Conservation (phyloP, 2,329 filamentous ascomycete species). For the Aspergillus niger region DNA sequence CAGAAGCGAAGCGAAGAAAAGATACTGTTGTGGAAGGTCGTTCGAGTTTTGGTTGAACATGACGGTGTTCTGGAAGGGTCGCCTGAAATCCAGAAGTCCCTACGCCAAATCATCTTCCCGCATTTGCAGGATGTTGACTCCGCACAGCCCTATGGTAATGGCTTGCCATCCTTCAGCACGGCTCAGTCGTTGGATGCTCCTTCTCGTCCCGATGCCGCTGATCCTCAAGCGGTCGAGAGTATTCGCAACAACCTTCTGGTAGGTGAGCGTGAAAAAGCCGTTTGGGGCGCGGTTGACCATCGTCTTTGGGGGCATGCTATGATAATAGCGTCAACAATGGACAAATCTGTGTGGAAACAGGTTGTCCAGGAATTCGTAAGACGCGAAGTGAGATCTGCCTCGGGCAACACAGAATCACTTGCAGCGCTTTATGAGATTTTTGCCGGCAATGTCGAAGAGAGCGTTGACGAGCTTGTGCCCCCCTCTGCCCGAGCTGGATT, state of each 20-base stretch:
- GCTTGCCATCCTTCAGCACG: conserved; percentile 36
- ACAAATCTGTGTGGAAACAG: conserved; percentile 77
- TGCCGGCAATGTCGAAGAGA: conserved; percentile 91
- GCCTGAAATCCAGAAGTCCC: conserved; percentile 68
- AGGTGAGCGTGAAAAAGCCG: conserved; percentile 86
- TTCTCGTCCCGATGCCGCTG: conserved; percentile 65
- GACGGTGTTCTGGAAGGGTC: conserved; percentile 80
- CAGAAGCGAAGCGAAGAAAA: conserved; percentile 76
- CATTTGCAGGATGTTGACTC: conserved; percentile 42
- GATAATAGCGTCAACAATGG: conserved; percentile 80
- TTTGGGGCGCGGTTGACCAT: conserved; percentile 91
- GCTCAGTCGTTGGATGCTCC: conserved; percentile 37
- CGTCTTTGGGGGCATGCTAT: conserved; percentile 96
- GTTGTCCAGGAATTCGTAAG: conserved; percentile 94
- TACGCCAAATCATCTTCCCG: conserved; percentile 73
- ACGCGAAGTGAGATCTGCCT: conserved; percentile 83
- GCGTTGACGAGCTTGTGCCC: conserved; percentile 92
- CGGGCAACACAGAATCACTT: conserved; percentile 80
- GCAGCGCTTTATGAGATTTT: conserved; percentile 92
- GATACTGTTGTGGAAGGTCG: conserved; percentile 81
- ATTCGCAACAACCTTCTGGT: conserved; percentile 72
- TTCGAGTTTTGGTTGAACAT: conserved; percentile 78
- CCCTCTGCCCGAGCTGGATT: conserved; percentile 88
- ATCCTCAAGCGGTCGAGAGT: conserved; percentile 68
- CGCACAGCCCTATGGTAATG: conserved; percentile 27